These are phyloP conservation scores for Echinosophora koreensis DNA, from an alignment of 306 rosid species.

Conservation along the genomic window DNA sequence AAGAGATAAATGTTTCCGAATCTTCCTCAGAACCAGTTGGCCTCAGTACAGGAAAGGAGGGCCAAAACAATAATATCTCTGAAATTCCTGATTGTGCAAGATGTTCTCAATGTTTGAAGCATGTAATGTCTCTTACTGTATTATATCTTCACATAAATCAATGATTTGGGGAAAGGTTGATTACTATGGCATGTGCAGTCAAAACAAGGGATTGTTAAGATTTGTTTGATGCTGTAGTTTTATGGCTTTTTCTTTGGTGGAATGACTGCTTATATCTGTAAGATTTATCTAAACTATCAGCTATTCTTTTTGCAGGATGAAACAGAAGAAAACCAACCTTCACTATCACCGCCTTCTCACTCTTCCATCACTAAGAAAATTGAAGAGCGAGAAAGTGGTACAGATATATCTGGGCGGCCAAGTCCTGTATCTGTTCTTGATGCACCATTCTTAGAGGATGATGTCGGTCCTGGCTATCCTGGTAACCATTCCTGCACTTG, in stretches of 20 bases:
- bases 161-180: conserved; percentile 12
- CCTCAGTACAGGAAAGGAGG: conserved; percentile 49
- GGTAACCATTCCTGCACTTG: conserved; percentile 55
- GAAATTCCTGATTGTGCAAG: conserved; percentile 50
- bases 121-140: conserved; percentile 58
- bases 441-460: conserved; percentile 69
- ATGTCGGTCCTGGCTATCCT: conserved; percentile 56
- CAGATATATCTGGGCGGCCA: conserved; percentile 68
- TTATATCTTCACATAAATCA: conserved; percentile 28
- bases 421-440: conserved; percentile 96
- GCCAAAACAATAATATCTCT: conserved; percentile 52
- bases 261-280: conserved; percentile 5
- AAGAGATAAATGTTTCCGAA: conserved; percentile 55
- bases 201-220: conserved; percentile 9
- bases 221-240: background rate
- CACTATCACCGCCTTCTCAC: conserved; percentile 57
- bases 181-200: background rate
- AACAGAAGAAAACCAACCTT: conserved; percentile 53
- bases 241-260: conserved; percentile 24
- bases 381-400: conserved; percentile 58
- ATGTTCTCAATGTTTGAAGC: conserved; percentile 54
- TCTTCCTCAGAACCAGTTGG: conserved; percentile 56
- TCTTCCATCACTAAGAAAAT: conserved; percentile 49
- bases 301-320: conserved; percentile 56
- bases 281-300: conserved; percentile 35